Conservation (phyloP, 139 green algal species). For the Klebsormidium nitens region DNA sequence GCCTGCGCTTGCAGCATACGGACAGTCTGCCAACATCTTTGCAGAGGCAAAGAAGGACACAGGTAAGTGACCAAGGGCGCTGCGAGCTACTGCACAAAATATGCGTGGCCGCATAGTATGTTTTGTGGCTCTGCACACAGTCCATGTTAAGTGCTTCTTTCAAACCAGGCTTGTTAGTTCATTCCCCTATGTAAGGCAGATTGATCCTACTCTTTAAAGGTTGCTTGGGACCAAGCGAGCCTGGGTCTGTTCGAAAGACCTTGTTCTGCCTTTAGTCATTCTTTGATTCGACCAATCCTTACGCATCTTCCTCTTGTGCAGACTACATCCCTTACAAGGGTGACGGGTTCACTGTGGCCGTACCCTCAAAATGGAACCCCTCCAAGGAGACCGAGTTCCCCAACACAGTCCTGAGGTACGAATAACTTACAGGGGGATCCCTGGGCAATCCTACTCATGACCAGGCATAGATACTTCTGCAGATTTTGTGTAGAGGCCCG, state of each 20-base stretch:
- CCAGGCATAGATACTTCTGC: no score
- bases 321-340: conserved; percentile 86
- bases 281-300: background rate
- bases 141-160: no score
- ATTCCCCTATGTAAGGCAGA: no score
- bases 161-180: no score
- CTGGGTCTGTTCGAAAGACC: no score
- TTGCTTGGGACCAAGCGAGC: no score
- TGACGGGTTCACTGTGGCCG: conserved; percentile 82
- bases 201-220: background rate
- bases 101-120: no score
- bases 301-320: background rate
- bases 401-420: conserved; percentile 46
- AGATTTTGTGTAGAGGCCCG: no score
- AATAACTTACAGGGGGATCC: conserved; percentile 1
- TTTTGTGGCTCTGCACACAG: no score
- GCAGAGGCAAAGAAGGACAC: conserved; percentile 22
- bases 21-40: conserved; percentile 41
- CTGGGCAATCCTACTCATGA: no score
- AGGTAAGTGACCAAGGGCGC: no score
- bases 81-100: no score
- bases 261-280: background rate
- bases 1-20: conserved; percentile 32
- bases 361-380: conserved; percentile 96
- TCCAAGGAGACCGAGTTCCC: conserved; percentile 85